phyloP scores from a whole-genome alignment of 176 grass and related monocot species.

The Oryza rufipogon region DNA sequence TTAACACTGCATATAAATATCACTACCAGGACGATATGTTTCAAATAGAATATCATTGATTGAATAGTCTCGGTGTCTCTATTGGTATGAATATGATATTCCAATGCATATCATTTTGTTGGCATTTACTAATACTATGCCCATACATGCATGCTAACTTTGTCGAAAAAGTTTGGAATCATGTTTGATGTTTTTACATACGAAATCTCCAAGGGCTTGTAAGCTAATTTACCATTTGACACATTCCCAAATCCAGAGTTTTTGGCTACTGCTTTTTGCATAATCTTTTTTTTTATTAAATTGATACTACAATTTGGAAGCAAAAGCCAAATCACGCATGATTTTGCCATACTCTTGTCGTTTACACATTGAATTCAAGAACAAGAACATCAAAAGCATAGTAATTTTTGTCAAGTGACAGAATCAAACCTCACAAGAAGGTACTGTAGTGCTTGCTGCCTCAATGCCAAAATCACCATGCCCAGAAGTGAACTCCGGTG shows the following conservation, averaged over 20 bases:
- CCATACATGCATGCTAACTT: neutral
- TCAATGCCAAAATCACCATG: constrained; percentile 36
- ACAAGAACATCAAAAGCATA: neutral
- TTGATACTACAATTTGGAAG: neutral
- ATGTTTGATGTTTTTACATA: neutral
- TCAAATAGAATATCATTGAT: neutral
- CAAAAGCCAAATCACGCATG: neutral
- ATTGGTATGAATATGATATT: neutral
- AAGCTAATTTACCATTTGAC: neutral
- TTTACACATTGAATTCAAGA: neutral
- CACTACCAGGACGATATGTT: neutral
- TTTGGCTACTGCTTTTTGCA: neutral
- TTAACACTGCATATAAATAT: neutral
- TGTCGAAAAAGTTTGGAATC: neutral
- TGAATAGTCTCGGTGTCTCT: neutral
- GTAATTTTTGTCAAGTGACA: neutral
- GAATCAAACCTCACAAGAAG: constrained; percentile 53
- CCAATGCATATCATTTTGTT: neutral
- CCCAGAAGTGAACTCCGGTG: constrained; percentile 39
- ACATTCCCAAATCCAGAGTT: neutral
- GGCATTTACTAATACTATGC: neutral
- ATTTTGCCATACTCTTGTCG: neutral
- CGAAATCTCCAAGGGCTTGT: neutral
- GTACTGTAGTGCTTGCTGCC: constrained; percentile 38
- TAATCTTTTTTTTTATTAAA: neutral